Evolutionary conservation across 2,329 filamentous ascomycete species (phyloP).

Genomic region (Tolypocladium ophioglossoides): DNA sequence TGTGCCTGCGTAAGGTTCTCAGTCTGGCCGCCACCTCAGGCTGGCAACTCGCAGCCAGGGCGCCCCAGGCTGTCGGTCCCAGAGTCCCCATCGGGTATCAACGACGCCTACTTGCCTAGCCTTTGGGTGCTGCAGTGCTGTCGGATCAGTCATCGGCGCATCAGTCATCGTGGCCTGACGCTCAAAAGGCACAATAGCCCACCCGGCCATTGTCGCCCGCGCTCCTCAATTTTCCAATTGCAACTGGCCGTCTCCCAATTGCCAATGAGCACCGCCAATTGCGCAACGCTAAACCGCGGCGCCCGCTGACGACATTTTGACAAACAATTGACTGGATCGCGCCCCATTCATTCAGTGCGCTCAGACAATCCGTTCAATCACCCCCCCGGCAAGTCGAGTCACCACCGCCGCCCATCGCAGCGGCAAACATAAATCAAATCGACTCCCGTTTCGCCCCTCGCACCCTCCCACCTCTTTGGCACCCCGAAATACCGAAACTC

Average conservation of each 20-base stretch:
- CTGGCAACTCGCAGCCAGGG: background rate
- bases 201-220: background rate
- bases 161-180: background rate
- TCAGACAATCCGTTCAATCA: background rate
- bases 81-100: constrained; percentile 10
- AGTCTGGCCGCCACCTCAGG: constrained; percentile 6
- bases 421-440: background rate
- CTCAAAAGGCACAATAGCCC: background rate
- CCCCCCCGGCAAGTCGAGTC: too few relatives aligned
- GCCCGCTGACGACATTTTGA: constrained; percentile 2
- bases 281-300: background rate
- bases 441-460: background rate
- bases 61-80: background rate
- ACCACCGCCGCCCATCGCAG: background rate
- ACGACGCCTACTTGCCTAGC: constrained; percentile 1
- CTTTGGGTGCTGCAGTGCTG: background rate
- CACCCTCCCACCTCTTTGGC: background rate
- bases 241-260: background rate
- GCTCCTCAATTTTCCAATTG: background rate
- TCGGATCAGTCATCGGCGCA: background rate
- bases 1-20: constrained; percentile 6
- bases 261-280: constrained; percentile 1
- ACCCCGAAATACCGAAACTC: background rate
- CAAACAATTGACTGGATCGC: constrained; percentile 2
- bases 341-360: background rate